Percentiles rank a stretch among this genome's conserved stretches.
Evolutionary conservation across 1,139 yeast species (phyloP).

Genomic region (Kazachstania sp.): DNA sequence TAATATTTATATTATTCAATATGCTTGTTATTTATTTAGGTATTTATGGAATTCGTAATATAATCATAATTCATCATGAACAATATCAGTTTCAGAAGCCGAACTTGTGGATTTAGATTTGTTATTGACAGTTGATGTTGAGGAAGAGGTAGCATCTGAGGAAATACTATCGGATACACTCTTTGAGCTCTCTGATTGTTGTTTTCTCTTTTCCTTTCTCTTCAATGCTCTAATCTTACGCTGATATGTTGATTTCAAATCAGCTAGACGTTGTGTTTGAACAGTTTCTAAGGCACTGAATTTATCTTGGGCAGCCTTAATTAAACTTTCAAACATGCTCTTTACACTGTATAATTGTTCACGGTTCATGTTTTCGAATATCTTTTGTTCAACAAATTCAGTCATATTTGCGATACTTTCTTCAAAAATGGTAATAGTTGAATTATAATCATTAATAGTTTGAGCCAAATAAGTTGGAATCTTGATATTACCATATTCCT

Average conservation of each 20-base stretch:
- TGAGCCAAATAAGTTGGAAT: slow-evolving; percentile 7
- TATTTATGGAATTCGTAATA: no score
- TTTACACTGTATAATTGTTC: slow-evolving; percentile 24
- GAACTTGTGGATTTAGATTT: background rate
- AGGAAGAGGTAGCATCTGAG: background rate
- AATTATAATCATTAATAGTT: slow-evolving; percentile 5
- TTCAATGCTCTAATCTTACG: slow-evolving; percentile 19
- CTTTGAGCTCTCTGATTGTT: background rate
- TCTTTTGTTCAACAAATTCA: slow-evolving; percentile 7
- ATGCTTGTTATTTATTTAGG: no score
- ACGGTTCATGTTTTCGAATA: slow-evolving; percentile 11
- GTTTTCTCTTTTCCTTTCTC: slow-evolving; percentile 18
- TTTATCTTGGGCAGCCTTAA: slow-evolving; percentile 8
- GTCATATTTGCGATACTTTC: slow-evolving; percentile 7
- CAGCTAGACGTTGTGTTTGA: slow-evolving; percentile 20
- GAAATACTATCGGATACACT: background rate
- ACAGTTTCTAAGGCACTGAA: slow-evolving; percentile 10
- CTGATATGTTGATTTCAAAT: slow-evolving; percentile 16
- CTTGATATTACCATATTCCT: slow-evolving; percentile 8
- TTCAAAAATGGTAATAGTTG: slow-evolving; percentile 6
- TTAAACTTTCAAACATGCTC: slow-evolving; percentile 14
- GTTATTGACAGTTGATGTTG: background rate
- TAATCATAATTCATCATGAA: slow-evolving; percentile 1
- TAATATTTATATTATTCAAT: no score
- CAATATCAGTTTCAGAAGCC: background rate